Base-by-base conservation (phyloP, 306 rosid species). In the Trifolium fragiferum region DNA sequence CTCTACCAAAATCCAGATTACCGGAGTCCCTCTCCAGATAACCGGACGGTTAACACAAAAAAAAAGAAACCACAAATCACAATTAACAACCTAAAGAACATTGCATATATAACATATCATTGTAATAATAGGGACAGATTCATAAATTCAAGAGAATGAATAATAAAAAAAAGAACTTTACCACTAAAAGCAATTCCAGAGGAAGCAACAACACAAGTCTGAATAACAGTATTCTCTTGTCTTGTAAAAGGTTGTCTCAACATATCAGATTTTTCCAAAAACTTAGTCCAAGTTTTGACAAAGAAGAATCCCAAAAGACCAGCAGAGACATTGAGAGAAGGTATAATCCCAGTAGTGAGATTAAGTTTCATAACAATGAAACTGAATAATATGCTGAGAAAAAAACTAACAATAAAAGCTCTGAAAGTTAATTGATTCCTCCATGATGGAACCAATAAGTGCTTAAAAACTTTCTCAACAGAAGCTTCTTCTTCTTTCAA, bases 121-220 rank as follows among this genome's bases (percentile, higher is more conserved):
- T 18, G 41, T 4, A 20, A 38, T 3, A 65, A 25, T 1, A 35
- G 38, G 2, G 5, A 1, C 41, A 49, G 11, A 77, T 59, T 60
- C 32, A 59, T 5, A 68, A 19, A 30, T 4, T 30, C 3, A 25
- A 25, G 12, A 8, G 30, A 71, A 6, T 55, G 4, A 58, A n/a
- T n/a, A n/a, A n/a, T n/a, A n/a, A 23, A 46, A 15, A 68, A 46
- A 9, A 47, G 77, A 84, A 60, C 69, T 6, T 7, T 83, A 86
- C 90, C 90, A 19, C 90, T 86, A 54, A 86, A 86, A 73, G 90
- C 84, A 40, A 86, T 83, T 80, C 90, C 90, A 23, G 87, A 86
- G 41, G 90, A 86, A 12, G 90, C 90, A 13, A 86, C 90, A 68
- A 86, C 90, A 57, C 90, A 86, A 11, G 90, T 86, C 60, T 86